Evolutionary conservation across 75 land plant genomes (phyloP).

Genomic region (Cryptomeria japonica): DNA sequence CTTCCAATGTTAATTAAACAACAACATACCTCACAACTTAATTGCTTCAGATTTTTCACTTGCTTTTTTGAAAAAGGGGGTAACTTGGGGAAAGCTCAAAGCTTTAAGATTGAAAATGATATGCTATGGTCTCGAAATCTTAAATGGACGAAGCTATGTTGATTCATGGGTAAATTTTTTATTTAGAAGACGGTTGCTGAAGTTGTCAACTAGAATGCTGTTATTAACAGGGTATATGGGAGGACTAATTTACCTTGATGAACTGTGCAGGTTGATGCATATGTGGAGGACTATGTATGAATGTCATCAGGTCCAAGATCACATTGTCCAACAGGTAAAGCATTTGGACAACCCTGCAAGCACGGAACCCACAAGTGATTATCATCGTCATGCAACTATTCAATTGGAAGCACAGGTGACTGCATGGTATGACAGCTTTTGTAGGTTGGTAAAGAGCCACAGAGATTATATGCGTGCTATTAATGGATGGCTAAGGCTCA

Average conservation of each 20-base stretch:
- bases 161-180: neutral
- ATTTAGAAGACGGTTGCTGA: neutral
- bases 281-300: constrained; percentile 97
- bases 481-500: constrained; percentile 77
- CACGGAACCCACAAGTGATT: constrained; percentile 64
- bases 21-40: neutral
- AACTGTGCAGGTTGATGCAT: constrained; percentile 56
- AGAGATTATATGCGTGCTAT: constrained; percentile 76
- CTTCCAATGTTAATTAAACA: neutral
- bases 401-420: constrained; percentile 75
- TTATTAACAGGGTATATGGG: neutral
- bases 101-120: neutral
- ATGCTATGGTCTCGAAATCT: neutral
- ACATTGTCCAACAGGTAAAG: constrained; percentile 74
- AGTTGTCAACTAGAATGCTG: neutral
- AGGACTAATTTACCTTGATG: neutral
- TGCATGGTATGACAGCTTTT: constrained; percentile 71
- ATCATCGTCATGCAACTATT: constrained; percentile 75
- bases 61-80: neutral
- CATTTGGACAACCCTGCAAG: constrained; percentile 47
- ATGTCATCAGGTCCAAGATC: constrained; percentile 78
- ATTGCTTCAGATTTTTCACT: neutral
- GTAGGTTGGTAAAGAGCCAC: constrained; percentile 60
- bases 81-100: neutral
- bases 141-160: neutral